A percentile compares a stretch with the other conserved stretches of the same genome.
These are phyloP conservation scores for Phaeodactylum tricornutum DNA, from an alignment of 108 stramenopile species.

Conservation along the genomic window DNA sequence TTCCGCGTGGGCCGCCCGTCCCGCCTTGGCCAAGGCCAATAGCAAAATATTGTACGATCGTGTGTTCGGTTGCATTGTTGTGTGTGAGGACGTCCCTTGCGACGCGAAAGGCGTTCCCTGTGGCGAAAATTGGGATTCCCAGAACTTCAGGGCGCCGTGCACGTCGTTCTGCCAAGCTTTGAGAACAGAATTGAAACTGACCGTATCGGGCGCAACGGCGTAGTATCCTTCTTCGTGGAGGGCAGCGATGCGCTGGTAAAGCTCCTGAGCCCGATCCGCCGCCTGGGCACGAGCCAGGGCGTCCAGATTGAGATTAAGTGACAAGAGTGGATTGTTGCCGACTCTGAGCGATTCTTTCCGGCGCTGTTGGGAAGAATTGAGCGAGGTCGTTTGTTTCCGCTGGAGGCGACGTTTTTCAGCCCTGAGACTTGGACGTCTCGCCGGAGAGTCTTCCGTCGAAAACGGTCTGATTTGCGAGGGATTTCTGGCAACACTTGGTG, in stretches of 20 bases:
- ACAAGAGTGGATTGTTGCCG: slow-evolving; percentile 53
- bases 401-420: too few relatives aligned
- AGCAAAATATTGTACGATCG: slow-evolving; percentile 46
- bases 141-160: slow-evolving; percentile 6
- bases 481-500: too few relatives aligned
- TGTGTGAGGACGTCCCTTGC: too few relatives aligned
- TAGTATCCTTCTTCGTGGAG: slow-evolving; percentile 66
- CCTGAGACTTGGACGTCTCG: too few relatives aligned
- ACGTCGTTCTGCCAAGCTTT: slow-evolving; percentile 45
- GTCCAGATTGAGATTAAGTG: slow-evolving; percentile 66
- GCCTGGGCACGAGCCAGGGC: slow-evolving; percentile 51
- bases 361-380: too few relatives aligned
- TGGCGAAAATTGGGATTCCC: slow-evolving; percentile 1
- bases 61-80: neutral
- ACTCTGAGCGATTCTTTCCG: too few relatives aligned
- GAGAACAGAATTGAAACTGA: slow-evolving; percentile 56
- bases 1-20: slow-evolving; percentile 11
- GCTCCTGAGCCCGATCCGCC: slow-evolving; percentile 46
- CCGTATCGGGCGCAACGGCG: slow-evolving; percentile 42
- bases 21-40: slow-evolving; percentile 32
- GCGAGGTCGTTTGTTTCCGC: too few relatives aligned
- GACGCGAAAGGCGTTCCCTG: neutral
- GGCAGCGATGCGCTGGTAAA: slow-evolving; percentile 50
- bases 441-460: too few relatives aligned
- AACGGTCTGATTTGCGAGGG: too few relatives aligned